Base-by-base conservation (phyloP, 1,284 basidiomycete genomes). In the Wolfiporia cocos region DNA sequence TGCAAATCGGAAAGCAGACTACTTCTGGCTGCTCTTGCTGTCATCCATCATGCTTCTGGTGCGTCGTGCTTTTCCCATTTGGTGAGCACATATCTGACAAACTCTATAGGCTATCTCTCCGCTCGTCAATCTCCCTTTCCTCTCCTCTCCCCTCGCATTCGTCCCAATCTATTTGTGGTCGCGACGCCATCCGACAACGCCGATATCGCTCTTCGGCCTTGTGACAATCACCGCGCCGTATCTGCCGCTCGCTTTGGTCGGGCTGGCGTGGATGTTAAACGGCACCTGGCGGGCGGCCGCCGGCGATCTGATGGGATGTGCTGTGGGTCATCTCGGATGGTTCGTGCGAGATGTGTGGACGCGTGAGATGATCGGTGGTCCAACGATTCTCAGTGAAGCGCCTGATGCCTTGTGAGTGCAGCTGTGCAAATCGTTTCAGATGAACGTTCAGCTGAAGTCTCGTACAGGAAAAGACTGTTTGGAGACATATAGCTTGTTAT, bases 121-220 rank as follows among this genome's bases (percentile, higher is more conserved):
- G 0, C 71, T 95, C 5, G 81, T 93, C 51, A 92, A 90, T 46
- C 78, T 93, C 18, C 92, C 92, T 0, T 94, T 96, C 65, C 81
- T 93, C 42, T 90, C 90, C 2, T 86, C 88, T 0, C 81, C 88
- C 0, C 74, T 95, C 17, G 92, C 92, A 0, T 95, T 95, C 58
- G 87, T 95, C 2, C 85, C 96, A 3, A 95, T 97, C 37, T 99
- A 99, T 62, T 73, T 99, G 46, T 99, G 96, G 95, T 92, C 92
- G 6, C 72, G 96, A 37, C 73, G 93, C 12, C 96, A 98, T 60
- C 91, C 94, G 1, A 83, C 87, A 22, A 89, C 93, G 4, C 89
- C 92, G n/a, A 89, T 99, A 49, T 93, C 91, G 4, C 74, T 99
- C 20, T 96, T 99, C 55, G 95, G 96, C 3, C 70, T 98, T 22